phyloP scores from a whole-genome alignment of 2,329 filamentous ascomycete species.

The Cordyceps farinosa region DNA sequence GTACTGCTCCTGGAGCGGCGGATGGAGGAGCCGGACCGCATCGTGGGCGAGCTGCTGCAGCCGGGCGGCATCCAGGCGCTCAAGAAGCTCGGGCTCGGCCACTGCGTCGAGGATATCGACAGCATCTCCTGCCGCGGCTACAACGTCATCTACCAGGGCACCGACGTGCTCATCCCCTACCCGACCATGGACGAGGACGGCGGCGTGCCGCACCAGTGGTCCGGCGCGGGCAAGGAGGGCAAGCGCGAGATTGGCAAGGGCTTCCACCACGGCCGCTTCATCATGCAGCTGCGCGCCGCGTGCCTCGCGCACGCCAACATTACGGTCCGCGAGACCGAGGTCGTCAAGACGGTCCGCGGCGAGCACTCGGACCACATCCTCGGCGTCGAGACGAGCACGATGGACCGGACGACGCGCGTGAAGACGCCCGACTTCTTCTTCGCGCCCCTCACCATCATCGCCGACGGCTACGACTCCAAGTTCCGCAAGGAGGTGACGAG shows the following conservation, averaged over 20 bases:
- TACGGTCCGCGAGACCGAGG: conserved; percentile 86
- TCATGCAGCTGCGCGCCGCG: conserved; percentile 72
- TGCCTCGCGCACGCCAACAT: conserved; percentile 77
- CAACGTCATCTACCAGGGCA: conserved; percentile 76
- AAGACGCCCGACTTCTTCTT: conserved; percentile 76
- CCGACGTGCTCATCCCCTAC: conserved; percentile 74
- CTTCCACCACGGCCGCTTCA: conserved; percentile 95
- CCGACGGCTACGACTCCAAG: conserved; percentile 88
- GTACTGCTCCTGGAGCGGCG: conserved; percentile 86
- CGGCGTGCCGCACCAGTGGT: conserved; percentile 36
- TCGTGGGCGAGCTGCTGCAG: conserved; percentile 92
- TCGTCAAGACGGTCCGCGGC: conserved; percentile 68
- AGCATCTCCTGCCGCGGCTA: conserved; percentile 80
- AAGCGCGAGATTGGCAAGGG: conserved; percentile 63
- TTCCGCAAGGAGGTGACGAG: conserved; percentile 79
- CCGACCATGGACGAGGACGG: conserved; percentile 57
- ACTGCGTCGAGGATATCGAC: conserved; percentile 87
- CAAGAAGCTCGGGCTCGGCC: conserved; percentile 71
- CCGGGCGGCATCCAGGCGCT: conserved; percentile 84
- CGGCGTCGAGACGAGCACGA: conserved; percentile 73
- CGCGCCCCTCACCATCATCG: conserved; percentile 79
- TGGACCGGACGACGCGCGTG: conserved; percentile 50
- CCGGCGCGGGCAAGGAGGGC: conserved; percentile 32
- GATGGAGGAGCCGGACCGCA: conserved; percentile 89
- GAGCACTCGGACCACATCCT: conserved; percentile 68